These are phyloP conservation scores for Talaromyces liani DNA, from an alignment of 495 filamentous ascomycete species.

Conservation along the genomic window DNA sequence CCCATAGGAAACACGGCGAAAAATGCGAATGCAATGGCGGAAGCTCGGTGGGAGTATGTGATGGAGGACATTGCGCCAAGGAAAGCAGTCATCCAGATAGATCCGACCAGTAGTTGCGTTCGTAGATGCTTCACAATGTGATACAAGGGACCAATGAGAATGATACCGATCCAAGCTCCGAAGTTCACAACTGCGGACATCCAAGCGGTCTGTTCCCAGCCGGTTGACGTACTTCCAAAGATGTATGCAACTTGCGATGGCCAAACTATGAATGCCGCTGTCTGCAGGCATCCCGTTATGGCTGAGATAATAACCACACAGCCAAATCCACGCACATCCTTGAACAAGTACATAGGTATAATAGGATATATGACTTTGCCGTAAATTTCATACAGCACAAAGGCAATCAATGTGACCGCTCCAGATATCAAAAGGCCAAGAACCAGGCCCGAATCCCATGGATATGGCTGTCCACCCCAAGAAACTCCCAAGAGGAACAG, in stretches of 20 bases:
- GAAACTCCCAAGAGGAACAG: neutral
- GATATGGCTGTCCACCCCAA: neutral
- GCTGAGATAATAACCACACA: neutral
- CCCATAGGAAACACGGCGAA: neutral
- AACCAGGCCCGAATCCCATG: neutral
- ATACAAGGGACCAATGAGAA: neutral
- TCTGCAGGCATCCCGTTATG: neutral
- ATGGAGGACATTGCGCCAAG: neutral
- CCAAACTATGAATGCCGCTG: neutral
- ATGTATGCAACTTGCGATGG: neutral
- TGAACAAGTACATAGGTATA: neutral
- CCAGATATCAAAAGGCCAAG: neutral
- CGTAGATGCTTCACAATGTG: neutral
- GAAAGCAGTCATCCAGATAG: neutral
- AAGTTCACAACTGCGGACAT: neutral
- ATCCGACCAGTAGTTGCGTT: neutral
- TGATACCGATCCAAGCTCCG: neutral
- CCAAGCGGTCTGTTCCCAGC: neutral
- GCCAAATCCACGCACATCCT: neutral
- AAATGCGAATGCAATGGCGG: neutral
- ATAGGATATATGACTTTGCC: neutral
- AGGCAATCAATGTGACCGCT: neutral
- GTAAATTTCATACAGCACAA: neutral
- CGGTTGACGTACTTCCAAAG: neutral
- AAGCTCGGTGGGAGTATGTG: neutral